Evolutionary conservation across 176 grass and related monocot genomes (phyloP), one percentile per base, ranked within the genome.

Genomic region (Triticum timopheevii): DNA sequence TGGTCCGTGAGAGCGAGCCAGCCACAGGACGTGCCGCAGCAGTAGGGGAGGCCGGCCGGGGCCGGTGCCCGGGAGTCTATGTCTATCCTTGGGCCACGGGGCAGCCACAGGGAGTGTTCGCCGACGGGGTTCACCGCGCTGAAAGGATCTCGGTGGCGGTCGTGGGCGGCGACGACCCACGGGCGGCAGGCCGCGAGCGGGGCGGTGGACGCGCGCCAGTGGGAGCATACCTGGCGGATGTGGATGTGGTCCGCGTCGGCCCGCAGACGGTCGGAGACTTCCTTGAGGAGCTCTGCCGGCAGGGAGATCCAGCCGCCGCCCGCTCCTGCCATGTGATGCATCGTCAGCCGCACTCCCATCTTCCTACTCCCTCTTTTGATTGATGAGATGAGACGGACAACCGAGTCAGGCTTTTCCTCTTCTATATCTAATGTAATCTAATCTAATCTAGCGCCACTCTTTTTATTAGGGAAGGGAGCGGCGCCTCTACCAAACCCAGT

Each of bases 191-290:
- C 58, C 2, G 58, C 56, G 13, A 63, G 77, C 58, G 7, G 59
- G 35, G 77, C 23, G 59, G 36, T 80, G 78, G 36, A 65, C 4
- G 59, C 78, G 35, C 77, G 58, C 77, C 59, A 64, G 58, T 42
- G 78, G 59, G 78, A 10, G 36, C 78, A 80, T 16, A 80, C 35
- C 61, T 80, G 35, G 2, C 10, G 78, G n/a, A 80, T 11, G n/a
- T 80, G 78, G n/a, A 80, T 8, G 8, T 17, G 22, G 77, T 80
- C 77, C 13, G 35, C n/a, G 58, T 80, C 77, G 34, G 58, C 3
- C 22, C 2, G n/a, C 7, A 80, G 58, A 39, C 77, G 58, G 20
- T 39, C 35, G 58, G 22, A 28, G n/a, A 35, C 59, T 27, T 80
- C n/a, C 3, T 22, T 10, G 22, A 80, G 17, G 35, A 80, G 77